phyloP scores from a whole-genome alignment of 768 basidiomycete species.

The Boletus pseudopeckii region DNA sequence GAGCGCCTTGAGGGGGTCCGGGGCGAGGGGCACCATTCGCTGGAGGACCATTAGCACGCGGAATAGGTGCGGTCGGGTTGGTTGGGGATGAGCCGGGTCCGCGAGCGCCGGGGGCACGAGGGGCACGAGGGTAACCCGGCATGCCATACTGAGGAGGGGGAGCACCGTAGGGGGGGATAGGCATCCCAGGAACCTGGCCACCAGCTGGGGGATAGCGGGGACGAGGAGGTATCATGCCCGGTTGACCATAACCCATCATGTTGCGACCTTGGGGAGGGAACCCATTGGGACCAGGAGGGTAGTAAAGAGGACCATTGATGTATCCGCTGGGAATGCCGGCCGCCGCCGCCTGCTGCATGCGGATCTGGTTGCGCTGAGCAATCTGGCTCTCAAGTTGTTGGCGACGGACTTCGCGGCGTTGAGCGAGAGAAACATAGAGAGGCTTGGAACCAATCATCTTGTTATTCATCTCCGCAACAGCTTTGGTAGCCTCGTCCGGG shows the following conservation, averaged over 20 bases:
- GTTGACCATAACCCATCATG: conserved; percentile 82
- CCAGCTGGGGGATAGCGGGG: conserved; percentile 75
- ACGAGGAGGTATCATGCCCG: conserved; percentile 84
- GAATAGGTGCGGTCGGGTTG: conserved; percentile 56
- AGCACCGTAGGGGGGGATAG: conserved; percentile 71
- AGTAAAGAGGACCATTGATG: conserved; percentile 57
- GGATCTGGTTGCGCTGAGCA: conserved; percentile 92
- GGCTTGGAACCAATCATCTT: conserved; percentile 99
- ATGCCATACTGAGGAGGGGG: conserved; percentile 75
- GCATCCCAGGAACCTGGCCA: conserved; percentile 72
- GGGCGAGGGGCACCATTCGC: conserved; percentile 53
- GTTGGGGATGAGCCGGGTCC: conserved; percentile 71
- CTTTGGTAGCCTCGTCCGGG: conserved; percentile 98
- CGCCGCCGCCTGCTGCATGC: conserved; percentile 93
- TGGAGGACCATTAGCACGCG: conserved; percentile 62
- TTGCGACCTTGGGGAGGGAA: conserved; percentile 66
- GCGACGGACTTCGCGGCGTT: conserved; percentile 95
- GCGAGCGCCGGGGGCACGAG: conserved; percentile 62
- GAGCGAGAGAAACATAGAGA: conserved; percentile 96
- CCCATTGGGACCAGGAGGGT: conserved; percentile 69
- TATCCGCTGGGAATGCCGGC: conserved; percentile 67
- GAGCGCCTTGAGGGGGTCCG: conserved; percentile 37
- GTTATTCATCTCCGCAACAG: conserved; percentile 99
- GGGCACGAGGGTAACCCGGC: conserved; percentile 57
- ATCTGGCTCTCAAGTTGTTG: conserved; percentile 99